These are phyloP conservation scores for Nyssa sinensis DNA, from an alignment of 148 eudicot species.

Conservation along the genomic window DNA sequence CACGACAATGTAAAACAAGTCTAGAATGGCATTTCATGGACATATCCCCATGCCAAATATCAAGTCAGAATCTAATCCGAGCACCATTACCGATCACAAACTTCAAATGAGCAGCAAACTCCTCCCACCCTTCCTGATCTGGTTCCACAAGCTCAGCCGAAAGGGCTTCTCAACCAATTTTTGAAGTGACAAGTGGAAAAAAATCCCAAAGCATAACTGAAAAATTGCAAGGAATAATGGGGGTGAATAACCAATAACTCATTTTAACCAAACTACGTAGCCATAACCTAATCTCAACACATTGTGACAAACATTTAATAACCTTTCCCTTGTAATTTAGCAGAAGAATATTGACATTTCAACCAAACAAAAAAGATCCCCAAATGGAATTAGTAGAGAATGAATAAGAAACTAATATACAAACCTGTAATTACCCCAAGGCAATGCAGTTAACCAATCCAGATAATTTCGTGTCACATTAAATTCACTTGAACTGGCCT, in stretches of 20 bases:
- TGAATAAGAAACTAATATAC: conserved; percentile 16
- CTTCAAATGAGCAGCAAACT: too few relatives aligned
- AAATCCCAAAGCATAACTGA: not conserved
- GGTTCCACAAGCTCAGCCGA: too few relatives aligned
- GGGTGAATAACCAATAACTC: not conserved
- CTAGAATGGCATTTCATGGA: too few relatives aligned
- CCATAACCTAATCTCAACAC: not conserved
- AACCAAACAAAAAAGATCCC: not conserved
- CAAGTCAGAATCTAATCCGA: too few relatives aligned
- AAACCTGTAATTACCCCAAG: conserved; percentile 98
- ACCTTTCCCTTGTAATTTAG: not conserved
- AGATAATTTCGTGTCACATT: conserved; percentile 98
- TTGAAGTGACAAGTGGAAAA: not conserved
- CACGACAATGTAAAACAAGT: too few relatives aligned
- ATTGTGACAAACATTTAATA: not conserved
- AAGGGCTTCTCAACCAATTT: not conserved
- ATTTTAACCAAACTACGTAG: not conserved
- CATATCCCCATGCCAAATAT: too few relatives aligned
- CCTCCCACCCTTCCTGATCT: too few relatives aligned
- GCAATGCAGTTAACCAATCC: conserved; percentile 98
- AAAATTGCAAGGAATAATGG: not conserved
- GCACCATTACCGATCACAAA: too few relatives aligned
- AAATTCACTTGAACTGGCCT: conserved; percentile 99
- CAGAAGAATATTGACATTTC: not conserved
- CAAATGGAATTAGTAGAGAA: not conserved